These are phyloP conservation scores for Gnaphalium uliginosum DNA, from an alignment of 129 eudicot genomes.

Conservation along the genomic window DNA sequence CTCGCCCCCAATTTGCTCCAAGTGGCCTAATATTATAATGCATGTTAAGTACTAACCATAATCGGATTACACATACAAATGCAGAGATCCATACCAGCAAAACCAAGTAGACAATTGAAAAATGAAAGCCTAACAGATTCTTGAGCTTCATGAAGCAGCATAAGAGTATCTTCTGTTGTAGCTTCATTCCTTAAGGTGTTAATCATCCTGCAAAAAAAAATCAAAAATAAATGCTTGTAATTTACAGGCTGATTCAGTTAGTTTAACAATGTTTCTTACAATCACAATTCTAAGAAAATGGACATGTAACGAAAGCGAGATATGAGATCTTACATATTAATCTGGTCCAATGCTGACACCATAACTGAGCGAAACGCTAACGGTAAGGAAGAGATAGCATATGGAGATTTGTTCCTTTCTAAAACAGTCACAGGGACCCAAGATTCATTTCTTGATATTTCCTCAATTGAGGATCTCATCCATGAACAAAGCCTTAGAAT, in stretches of 20 bases:
- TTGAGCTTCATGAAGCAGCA: constrained; percentile 81
- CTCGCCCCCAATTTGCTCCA: constrained; percentile 75
- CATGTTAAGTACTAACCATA: constrained; percentile 2
- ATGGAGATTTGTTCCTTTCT: constrained; percentile 82
- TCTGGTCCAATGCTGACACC: constrained; percentile 83
- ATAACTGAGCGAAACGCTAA: constrained; percentile 71
- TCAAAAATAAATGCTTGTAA: background rate
- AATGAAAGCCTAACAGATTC: constrained; percentile 83
- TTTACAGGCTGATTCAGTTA: background rate
- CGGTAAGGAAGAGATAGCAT: constrained; percentile 77
- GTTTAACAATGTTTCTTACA: background rate
- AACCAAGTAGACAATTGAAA: constrained; percentile 74
- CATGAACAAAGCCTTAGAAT: constrained; percentile 84
- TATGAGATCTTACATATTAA: constrained; percentile 52
- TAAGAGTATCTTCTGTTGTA: constrained; percentile 62
- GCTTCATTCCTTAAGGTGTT: constrained; percentile 66
- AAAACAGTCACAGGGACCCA: constrained; percentile 90
- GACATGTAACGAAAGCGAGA: background rate
- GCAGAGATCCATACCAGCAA: constrained; percentile 57
- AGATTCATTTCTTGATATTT: constrained; percentile 66
- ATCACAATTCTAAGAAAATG: background rate
- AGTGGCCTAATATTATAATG: constrained; percentile 45
- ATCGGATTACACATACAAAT: background rate
- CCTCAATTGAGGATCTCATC: constrained; percentile 79
- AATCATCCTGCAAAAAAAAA: constrained; percentile 58